These are phyloP conservation scores for Trichoderma sp. DNA, from an alignment of 2,329 filamentous ascomycete species.

Conservation along the genomic window DNA sequence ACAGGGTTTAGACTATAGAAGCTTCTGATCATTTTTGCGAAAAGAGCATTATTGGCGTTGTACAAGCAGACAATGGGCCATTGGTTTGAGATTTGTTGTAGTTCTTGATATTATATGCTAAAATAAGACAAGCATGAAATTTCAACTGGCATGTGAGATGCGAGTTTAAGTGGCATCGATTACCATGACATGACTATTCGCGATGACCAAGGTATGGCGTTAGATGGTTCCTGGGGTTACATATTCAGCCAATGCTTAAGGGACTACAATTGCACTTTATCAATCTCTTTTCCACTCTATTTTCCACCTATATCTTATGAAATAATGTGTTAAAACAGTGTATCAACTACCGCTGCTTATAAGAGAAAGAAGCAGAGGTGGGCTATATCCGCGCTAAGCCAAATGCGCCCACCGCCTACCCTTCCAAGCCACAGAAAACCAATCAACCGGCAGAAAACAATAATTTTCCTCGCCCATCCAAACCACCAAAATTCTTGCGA, in stretches of 20 bases:
- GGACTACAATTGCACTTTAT: neutral
- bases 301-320: neutral
- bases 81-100: neutral
- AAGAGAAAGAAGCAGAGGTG: neutral
- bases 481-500: constrained; percentile 21
- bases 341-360: neutral
- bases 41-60: constrained; percentile 6
- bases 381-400: neutral
- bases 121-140: neutral
- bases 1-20: neutral
- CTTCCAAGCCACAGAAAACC: neutral
- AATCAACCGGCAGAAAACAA: constrained; percentile 21
- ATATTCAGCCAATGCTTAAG: neutral
- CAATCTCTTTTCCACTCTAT: neutral
- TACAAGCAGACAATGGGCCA: neutral
- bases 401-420: constrained; percentile 15
- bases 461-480: constrained; percentile 17
- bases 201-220: neutral
- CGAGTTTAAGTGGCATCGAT: neutral
- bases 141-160: neutral
- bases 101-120: neutral
- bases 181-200: neutral
- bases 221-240: neutral
- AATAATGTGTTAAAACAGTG: neutral
- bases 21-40: neutral